Conservation (phyloP, 805 yeast species). For the Ogataea populi-albae region DNA sequence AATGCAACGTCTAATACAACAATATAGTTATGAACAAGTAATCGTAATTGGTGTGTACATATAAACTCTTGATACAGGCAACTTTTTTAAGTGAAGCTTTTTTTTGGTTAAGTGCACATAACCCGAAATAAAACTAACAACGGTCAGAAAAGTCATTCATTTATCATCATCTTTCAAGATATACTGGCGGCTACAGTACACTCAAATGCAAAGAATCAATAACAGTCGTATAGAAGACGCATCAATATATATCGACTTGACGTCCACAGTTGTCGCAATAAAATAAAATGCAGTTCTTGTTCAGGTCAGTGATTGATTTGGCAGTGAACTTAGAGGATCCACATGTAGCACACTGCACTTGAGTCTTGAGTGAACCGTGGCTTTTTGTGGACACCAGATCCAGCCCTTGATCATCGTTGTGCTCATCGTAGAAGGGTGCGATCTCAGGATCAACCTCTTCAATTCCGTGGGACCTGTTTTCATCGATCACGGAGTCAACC, state of each 20-base stretch:
- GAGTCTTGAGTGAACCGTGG: slow-evolving; percentile 9
- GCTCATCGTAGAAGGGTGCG: background rate
- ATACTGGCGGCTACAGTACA: background rate
- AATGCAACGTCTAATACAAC: too few relatives aligned
- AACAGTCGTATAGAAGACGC: too few relatives aligned
- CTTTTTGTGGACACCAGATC: slow-evolving; percentile 3
- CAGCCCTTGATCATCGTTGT: background rate
- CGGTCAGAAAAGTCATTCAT: too few relatives aligned
- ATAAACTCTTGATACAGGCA: too few relatives aligned
- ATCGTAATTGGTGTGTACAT: too few relatives aligned
- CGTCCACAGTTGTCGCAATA: slow-evolving; percentile 30
- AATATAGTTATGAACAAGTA: too few relatives aligned
- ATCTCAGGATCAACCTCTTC: background rate
- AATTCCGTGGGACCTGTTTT: too few relatives aligned
- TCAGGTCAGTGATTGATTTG: slow-evolving; percentile 15
- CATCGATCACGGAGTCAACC: background rate
- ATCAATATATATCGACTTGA: slow-evolving; percentile 11
- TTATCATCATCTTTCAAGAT: too few relatives aligned
- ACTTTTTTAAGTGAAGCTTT: too few relatives aligned
- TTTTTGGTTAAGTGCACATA: too few relatives aligned
- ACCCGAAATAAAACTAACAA: too few relatives aligned
- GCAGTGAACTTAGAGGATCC: slow-evolving; percentile 25
- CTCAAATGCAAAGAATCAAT: slow-evolving; percentile 1
- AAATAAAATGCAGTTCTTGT: slow-evolving; percentile 21
- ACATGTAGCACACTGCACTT: slow-evolving; percentile 23